These are phyloP conservation scores for Phaffia rhodozyma DNA, from an alignment of 1,284 basidiomycete species.

Conservation along the genomic window DNA sequence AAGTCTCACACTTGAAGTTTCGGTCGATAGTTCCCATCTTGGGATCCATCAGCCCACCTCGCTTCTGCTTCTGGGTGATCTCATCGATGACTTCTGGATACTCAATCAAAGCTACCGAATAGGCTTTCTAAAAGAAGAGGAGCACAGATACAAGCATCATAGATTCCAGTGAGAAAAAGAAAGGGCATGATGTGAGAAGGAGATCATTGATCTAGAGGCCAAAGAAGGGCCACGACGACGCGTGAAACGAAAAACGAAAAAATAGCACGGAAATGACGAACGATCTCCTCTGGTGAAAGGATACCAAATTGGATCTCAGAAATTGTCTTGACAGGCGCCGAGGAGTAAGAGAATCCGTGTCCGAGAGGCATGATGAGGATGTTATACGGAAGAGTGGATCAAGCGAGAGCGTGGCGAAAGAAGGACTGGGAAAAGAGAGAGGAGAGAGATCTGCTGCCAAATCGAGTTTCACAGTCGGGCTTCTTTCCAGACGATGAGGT, in stretches of 20 bases:
- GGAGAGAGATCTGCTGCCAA: no score
- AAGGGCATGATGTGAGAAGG: not conserved
- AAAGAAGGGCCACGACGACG: slow-evolving; percentile 19
- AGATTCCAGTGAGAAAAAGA: not conserved
- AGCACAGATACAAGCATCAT: not conserved
- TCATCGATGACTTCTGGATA: slow-evolving; percentile 98
- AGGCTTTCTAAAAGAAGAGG: slow-evolving; percentile 66
- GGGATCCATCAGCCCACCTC: slow-evolving; percentile 92
- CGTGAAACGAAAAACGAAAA: slow-evolving; percentile 16
- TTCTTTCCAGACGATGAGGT: no score
- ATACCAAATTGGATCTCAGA: slow-evolving; percentile 99
- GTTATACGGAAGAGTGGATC: no score
- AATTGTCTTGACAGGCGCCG: slow-evolving; percentile 84
- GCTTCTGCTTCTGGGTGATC: slow-evolving; percentile 69
- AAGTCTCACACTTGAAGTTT: slow-evolving; percentile 99
- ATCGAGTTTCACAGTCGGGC: no score
- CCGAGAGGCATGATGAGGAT: slow-evolving; percentile 12
- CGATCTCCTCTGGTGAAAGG: slow-evolving; percentile 98
- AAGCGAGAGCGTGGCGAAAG: no score
- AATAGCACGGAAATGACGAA: slow-evolving; percentile 40
- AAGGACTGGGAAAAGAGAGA: no score
- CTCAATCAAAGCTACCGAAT: slow-evolving; percentile 96
- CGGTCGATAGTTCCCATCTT: slow-evolving; percentile 97
- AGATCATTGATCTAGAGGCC: slow-evolving; percentile 16
- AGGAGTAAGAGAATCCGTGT: slow-evolving; percentile 54